Conservation (phyloP, 1,284 basidiomycete species). For the Moesziomyces sp. region DNA sequence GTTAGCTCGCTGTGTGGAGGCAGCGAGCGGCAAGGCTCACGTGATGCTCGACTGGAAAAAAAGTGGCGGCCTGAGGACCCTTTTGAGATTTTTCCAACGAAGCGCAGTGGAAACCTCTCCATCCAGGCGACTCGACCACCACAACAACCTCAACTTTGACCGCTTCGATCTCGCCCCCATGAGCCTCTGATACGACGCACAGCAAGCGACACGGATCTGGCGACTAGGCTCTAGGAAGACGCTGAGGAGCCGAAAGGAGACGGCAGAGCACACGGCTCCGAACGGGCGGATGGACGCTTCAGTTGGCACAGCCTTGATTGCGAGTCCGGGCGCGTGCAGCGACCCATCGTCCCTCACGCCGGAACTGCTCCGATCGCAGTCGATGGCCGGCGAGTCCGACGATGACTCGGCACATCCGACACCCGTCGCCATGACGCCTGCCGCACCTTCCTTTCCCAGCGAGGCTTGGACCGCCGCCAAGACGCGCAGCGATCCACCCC, state of each 20-base stretch:
- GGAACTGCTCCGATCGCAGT: slow-evolving; percentile 29
- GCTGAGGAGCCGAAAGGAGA: neutral
- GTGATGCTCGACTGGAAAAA: slow-evolving; percentile 28
- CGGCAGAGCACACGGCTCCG: too few relatives aligned
- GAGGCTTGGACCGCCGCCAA: slow-evolving; percentile 14
- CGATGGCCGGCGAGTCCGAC: slow-evolving; percentile 40
- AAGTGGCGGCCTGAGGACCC: slow-evolving; percentile 12
- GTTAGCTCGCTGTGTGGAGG: slow-evolving; percentile 29
- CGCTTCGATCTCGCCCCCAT: neutral
- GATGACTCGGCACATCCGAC: slow-evolving; percentile 42
- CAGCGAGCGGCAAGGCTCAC: slow-evolving; percentile 27
- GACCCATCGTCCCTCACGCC: slow-evolving; percentile 20
- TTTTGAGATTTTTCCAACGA: slow-evolving; percentile 8
- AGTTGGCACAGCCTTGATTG: slow-evolving; percentile 1
- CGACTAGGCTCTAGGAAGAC: neutral
- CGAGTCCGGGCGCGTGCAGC: slow-evolving; percentile 1
- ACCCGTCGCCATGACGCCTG: slow-evolving; percentile 25
- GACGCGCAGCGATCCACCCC: slow-evolving; percentile 1
- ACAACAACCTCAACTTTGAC: neutral
- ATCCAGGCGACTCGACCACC: neutral
- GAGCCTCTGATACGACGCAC: neutral
- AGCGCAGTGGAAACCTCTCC: neutral
- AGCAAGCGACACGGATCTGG: neutral
- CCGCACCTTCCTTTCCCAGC: slow-evolving; percentile 5
- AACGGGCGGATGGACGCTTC: slow-evolving; percentile 21